Base-by-base conservation (phyloP, 164 flowering plant species). In the Protea cynaroides region DNA sequence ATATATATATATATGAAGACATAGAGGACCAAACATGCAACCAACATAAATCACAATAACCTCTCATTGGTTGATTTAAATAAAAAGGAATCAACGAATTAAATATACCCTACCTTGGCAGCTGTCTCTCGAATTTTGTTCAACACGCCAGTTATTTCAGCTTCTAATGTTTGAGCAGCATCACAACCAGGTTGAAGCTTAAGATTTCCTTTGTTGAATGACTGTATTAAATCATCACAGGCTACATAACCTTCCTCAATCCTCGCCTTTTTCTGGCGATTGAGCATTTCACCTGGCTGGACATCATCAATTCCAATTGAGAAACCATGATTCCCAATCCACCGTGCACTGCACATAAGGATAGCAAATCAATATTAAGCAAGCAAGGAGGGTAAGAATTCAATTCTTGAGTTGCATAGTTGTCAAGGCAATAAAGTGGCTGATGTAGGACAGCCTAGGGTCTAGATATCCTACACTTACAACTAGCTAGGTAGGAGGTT, bases 301-400 rank as follows among this genome's bases (percentile, higher is more conserved):
- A 95, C 96, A 80, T 95, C 99, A 79, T 90, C 93, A 68, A 95
- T 90, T 49, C 99, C 99, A 76, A 95, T 95, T 15, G 97, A 86
- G 72, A 95, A 92, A 57, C 97, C 99, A 77, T 95, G 99, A 78
- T 92, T 92, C 56, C 97, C 99, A 59, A 95, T 92, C 99, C 98
- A 92, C 46, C 98, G 86, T 53, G 99, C 99, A 82, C 97, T 95
- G 84, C 61, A 74, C 5, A 36, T 49, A 71, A 57, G 47, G 44
- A 72, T n/a, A 58, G 46, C n/a, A 56, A 1, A 59, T 11, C 46
- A 3, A 40, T 40, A 40, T 25, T 19, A 18, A 63, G 25, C 49
- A 37, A 6, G 21, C 7, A 8, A 36, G 37, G 8, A 21, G 19
- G 50, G 34, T 21, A 22, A 29, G 34, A 44, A 25, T 7, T 25